phyloP scores from a whole-genome alignment of 2,329 filamentous ascomycete species.

The Myriosclerotinia duriaeana region DNA sequence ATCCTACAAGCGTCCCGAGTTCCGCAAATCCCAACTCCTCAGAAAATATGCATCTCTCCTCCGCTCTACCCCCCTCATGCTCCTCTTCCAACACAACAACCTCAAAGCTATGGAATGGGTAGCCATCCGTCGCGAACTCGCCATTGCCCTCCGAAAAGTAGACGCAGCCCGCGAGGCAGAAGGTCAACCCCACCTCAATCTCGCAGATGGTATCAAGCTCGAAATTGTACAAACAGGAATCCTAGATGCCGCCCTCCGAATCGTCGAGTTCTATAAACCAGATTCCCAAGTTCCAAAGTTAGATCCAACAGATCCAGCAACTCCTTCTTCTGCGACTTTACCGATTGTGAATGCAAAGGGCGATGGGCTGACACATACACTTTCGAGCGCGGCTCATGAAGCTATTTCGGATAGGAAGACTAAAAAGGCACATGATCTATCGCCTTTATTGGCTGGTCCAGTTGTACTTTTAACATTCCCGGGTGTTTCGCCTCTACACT shows the following conservation, averaged over 20 bases:
- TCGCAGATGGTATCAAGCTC: slow-evolving; percentile 67
- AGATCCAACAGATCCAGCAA: slow-evolving; percentile 30
- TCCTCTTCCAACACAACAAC: slow-evolving; percentile 75
- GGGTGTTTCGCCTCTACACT: slow-evolving; percentile 75
- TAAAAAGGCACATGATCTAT: slow-evolving; percentile 60
- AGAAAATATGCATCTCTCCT: slow-evolving; percentile 71
- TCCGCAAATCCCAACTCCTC: slow-evolving; percentile 85
- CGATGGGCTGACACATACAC: slow-evolving; percentile 53
- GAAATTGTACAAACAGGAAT: slow-evolving; percentile 88
- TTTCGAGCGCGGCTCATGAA: slow-evolving; percentile 48
- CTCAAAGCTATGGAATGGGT: slow-evolving; percentile 67
- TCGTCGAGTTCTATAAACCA: slow-evolving; percentile 79
- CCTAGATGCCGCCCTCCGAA: slow-evolving; percentile 77
- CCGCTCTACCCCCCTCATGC: slow-evolving; percentile 66
- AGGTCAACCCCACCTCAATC: slow-evolving; percentile 46
- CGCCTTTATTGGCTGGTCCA: slow-evolving; percentile 77
- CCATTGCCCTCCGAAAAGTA: slow-evolving; percentile 58
- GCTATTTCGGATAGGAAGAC: slow-evolving; percentile 42
- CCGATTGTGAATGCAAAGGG: slow-evolving; percentile 29
- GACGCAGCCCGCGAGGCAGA: slow-evolving; percentile 54
- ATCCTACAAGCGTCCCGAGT: slow-evolving; percentile 80
- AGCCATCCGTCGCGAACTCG: slow-evolving; percentile 63
- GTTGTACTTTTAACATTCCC: slow-evolving; percentile 80
- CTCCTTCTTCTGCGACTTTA: slow-evolving; percentile 30
- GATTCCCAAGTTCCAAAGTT: slow-evolving; percentile 39